These are phyloP conservation scores for Fusarium virguliforme DNA, from an alignment of 2,329 filamentous ascomycete genomes.

Conservation along the genomic window DNA sequence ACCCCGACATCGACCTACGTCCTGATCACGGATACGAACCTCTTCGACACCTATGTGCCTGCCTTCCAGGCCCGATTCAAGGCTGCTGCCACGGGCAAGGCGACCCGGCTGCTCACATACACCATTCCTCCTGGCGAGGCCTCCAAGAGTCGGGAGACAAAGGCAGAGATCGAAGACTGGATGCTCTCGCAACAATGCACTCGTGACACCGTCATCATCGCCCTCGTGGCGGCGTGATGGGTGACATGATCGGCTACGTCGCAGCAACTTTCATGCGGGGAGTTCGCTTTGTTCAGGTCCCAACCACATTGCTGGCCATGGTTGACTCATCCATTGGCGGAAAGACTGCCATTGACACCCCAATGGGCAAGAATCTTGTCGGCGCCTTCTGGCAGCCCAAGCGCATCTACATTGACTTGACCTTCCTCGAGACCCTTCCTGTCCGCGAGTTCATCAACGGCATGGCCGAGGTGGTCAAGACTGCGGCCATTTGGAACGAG, in stretches of 20 bases:
- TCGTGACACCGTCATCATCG: constrained; percentile 94
- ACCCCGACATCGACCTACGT: constrained; percentile 92
- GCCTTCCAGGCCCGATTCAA: constrained; percentile 71
- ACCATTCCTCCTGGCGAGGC: constrained; percentile 91
- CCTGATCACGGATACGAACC: constrained; percentile 96
- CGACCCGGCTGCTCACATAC: constrained; percentile 84
- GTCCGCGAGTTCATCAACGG: constrained; percentile 96
- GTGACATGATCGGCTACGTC: constrained; percentile 97
- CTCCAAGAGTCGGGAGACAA: constrained; percentile 93
- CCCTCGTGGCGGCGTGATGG: constrained; percentile 95
- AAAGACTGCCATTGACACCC: constrained; percentile 98
- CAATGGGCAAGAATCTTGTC: constrained; percentile 95
- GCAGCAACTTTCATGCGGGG: constrained; percentile 99
- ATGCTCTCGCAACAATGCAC: constrained; percentile 93
- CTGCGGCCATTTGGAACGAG: constrained; percentile 95
- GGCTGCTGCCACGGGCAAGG: constrained; percentile 47
- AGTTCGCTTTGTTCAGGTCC: constrained; percentile 95
- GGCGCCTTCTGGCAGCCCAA: constrained; percentile 97
- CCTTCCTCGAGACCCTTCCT: constrained; percentile 91
- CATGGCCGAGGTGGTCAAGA: constrained; percentile 99
- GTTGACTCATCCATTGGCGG: constrained; percentile 98
- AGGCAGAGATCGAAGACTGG: constrained; percentile 98
- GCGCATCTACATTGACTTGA: constrained; percentile 93
- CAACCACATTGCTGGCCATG: constrained; percentile 95
- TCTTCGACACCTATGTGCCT: constrained; percentile 85